Conservation (phyloP, 257 asterid genomes). For the Rauvolfia tetraphylla region DNA sequence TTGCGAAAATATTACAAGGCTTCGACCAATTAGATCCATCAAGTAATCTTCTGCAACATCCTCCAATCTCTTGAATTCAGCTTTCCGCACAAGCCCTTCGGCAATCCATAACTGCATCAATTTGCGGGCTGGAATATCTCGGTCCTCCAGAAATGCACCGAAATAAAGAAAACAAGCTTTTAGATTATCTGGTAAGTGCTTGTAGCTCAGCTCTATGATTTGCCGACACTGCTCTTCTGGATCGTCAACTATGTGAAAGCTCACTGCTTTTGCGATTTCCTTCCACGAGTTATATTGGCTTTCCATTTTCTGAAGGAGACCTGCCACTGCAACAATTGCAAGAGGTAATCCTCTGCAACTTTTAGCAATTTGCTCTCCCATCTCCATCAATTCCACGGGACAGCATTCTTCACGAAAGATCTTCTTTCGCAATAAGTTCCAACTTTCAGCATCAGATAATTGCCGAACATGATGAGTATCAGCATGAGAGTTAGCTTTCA, state of each 20-base stretch:
- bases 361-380: not conserved
- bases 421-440: conserved; percentile 13
- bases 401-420: not conserved
- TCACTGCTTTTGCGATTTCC: not conserved
- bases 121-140: not conserved
- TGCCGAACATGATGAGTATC: conserved; percentile 5
- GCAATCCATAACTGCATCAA: not conserved
- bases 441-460: not conserved
- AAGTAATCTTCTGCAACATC: too few relatives aligned
- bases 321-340: not conserved
- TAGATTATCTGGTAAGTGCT: not conserved
- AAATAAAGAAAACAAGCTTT: not conserved
- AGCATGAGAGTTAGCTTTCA: conserved; percentile 2
- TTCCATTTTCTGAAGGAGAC: not conserved
- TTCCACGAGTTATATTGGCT: not conserved
- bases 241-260: not conserved
- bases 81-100: not conserved
- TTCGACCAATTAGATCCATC: too few relatives aligned
- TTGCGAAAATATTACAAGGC: too few relatives aligned
- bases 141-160: not conserved
- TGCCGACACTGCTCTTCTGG: not conserved
- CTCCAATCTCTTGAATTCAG: not conserved
- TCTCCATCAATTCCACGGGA: not conserved
- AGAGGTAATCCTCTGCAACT: not conserved
- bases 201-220: not conserved